Evolutionary conservation across 148 eudicot genomes (phyloP), one percentile per base, ranked within the genome.

Genomic region (Selenicereus undatus): DNA sequence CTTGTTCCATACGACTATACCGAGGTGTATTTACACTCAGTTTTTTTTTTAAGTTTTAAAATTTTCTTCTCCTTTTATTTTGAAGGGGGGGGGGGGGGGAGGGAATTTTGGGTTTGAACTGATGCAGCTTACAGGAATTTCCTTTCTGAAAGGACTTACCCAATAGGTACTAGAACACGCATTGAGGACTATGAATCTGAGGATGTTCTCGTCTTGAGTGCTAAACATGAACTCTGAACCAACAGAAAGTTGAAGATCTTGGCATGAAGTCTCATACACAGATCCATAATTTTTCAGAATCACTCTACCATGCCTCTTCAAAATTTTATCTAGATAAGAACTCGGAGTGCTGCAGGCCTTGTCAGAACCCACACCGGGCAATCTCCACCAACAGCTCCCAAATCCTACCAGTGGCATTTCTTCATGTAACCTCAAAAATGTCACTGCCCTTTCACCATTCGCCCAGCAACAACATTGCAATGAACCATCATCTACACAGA

Each of bases 401-500:
- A 64, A 65, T 66, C 83, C 77, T 70, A 81, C 79, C 58, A 62
- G 74, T 36, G 81, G 78, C 54, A 71, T 36, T 54, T 83, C 84
- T 78, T 93, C 88, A 42, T 87, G 87, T 73, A 93, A 78, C 80
- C 89, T 82, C 24, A 95, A 83, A 64, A 95, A 83, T 42, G 85
- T 82, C 79, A 90, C 86, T 32, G 94, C 99, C 24, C 56, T 88
- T 75, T 91, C 93, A 79, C 87, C 87, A 79, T 83, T 86, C 72
- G 93, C 86, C 99, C 99, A 95, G 86, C 94, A 91, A 86, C 97
- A 93, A 69, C 90, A 89, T 18, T 78, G 86, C 73, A 93, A 88
- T 76, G 93, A 89, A 36, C 99, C 99, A 84, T 92, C 97, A 87
- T 93, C 99, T 95, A 80, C 58, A 39, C 35, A 81, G 58, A 27